Base-by-base conservation (phyloP, 2,329 filamentous ascomycete species). In the Diaporthe sp. region DNA sequence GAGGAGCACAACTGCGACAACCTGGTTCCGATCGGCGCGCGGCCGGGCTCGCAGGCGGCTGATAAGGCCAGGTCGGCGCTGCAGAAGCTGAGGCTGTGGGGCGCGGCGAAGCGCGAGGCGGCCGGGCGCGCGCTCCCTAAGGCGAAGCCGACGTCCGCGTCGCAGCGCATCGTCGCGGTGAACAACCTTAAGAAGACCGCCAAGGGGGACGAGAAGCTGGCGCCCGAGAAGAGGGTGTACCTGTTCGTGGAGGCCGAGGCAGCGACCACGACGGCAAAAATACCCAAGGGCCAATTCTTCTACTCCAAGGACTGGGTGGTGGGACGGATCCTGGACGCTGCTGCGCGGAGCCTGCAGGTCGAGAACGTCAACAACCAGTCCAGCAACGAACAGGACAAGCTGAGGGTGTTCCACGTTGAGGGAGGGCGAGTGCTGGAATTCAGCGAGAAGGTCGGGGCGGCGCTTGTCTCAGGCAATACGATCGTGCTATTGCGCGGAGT, bases 401-500 rank as follows among this genome's bases (percentile, higher is more conserved):
- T 99, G 77, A 86, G 97, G 12, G 92, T 99, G 0, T 99, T 98
- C 80, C 96, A 98, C 81, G 94, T 99, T 0, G 96, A 99, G 81
- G 94, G 93, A 0, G 97, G 97, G 0, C 87, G 95, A 73, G 83
- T 99, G 76, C 83, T 99, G 76, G 96, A 97, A 75, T 99, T 97
- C 80, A 92, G 90, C 32, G 96, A 98, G 83, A 96, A 96, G 86
- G 87, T 98, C 72, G 95, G 95, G 6, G 87, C 88, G 70, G 88
- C 88, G 37, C 86, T 97, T 74, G 90, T 91, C 77, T 96, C 90
- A 78, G 97, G 97, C 1, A 96, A 99, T 81, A 98, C 95, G 15
- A 91, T 99, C 77, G 95, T 98, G 32, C 81, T 99, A 79, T 80
- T 99, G 70, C 88, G 97, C 76, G 97, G 97, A 0, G 93, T 98